These are phyloP conservation scores for Clonostachys sp. DNA, from an alignment of 2,329 filamentous ascomycete species.

Conservation along the genomic window DNA sequence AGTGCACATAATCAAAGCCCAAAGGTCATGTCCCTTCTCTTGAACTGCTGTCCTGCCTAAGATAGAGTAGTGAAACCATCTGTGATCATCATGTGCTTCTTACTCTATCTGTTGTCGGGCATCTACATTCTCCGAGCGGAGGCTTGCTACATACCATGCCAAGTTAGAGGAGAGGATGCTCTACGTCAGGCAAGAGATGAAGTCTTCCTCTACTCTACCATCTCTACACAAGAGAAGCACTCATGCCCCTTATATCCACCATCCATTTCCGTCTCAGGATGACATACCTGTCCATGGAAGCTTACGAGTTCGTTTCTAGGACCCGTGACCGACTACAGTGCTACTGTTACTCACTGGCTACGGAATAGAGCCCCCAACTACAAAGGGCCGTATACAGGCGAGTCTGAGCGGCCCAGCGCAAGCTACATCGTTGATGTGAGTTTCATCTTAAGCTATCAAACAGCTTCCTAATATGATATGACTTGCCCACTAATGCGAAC, in stretches of 20 bases:
- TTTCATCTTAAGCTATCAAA: constrained; percentile 10
- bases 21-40: background rate
- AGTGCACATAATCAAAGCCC: background rate
- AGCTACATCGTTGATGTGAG: constrained; percentile 88
- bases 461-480: background rate
- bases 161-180: too few species aligned
- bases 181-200: too few species aligned
- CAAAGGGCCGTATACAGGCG: constrained; percentile 65
- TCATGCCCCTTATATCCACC: too few species aligned
- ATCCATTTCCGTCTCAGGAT: too few species aligned
- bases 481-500: background rate
- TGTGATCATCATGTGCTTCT: too few species aligned
- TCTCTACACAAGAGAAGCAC: too few species aligned
- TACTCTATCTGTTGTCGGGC: too few species aligned
- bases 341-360: constrained; percentile 89
- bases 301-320: constrained; percentile 43
- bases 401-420: constrained; percentile 77
- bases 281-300: background rate
- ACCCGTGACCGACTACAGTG: constrained; percentile 88
- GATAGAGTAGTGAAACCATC: too few species aligned
- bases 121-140: too few species aligned
- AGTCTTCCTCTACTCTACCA: too few species aligned
- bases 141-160: too few species aligned
- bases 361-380: constrained; percentile 68
- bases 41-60: too few species aligned